A percentile compares a stretch with the other conserved stretches of the same genome.
phyloP scores from a whole-genome alignment of 2,329 filamentous ascomycete species.

The Colletotrichum orchidophilum region DNA sequence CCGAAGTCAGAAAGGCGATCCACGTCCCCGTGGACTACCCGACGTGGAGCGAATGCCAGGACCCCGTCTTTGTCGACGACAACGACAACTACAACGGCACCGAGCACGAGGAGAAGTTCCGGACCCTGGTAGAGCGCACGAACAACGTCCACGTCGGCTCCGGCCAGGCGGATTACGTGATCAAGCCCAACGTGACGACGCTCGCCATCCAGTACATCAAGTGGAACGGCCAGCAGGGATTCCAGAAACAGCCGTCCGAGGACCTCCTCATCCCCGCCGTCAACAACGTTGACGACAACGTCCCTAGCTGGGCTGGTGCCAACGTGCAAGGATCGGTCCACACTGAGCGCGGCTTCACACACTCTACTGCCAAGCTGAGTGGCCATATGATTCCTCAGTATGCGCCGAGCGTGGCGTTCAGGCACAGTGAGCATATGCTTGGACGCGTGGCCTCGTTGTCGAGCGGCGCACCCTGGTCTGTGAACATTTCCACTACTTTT shows the following conservation, averaged over 20 bases:
- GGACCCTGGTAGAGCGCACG: conserved; percentile 48
- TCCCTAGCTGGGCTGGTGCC: conserved; percentile 59
- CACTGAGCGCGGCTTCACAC: conserved; percentile 80
- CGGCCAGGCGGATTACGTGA: conserved; percentile 74
- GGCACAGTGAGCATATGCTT: conserved; percentile 79
- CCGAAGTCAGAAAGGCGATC: conserved; percentile 74
- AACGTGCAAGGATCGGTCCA: conserved; percentile 76
- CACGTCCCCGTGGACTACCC: conserved; percentile 62
- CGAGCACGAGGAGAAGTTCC: conserved; percentile 54
- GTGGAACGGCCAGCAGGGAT: conserved; percentile 77
- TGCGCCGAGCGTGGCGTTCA: conserved; percentile 71
- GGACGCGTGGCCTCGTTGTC: conserved; percentile 65
- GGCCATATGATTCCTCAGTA: conserved; percentile 79
- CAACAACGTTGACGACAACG: conserved; percentile 42
- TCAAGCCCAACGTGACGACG: conserved; percentile 75
- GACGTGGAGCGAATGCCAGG: conserved; percentile 16
- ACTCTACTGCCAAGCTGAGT: conserved; percentile 67
- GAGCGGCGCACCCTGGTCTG: conserved; percentile 1
- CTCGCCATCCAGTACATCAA: conserved; percentile 84
- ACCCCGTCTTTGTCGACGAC: conserved; percentile 12
- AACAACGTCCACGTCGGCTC: conserved; percentile 79
- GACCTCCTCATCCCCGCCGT: conserved; percentile 72
- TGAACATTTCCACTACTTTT: conserved; percentile 16
- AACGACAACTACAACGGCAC: conserved; percentile 18
- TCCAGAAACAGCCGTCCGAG: conserved; percentile 66